These are phyloP conservation scores for Daphne laureola DNA, from an alignment of 441 rosid genomes.

Conservation along the genomic window DNA sequence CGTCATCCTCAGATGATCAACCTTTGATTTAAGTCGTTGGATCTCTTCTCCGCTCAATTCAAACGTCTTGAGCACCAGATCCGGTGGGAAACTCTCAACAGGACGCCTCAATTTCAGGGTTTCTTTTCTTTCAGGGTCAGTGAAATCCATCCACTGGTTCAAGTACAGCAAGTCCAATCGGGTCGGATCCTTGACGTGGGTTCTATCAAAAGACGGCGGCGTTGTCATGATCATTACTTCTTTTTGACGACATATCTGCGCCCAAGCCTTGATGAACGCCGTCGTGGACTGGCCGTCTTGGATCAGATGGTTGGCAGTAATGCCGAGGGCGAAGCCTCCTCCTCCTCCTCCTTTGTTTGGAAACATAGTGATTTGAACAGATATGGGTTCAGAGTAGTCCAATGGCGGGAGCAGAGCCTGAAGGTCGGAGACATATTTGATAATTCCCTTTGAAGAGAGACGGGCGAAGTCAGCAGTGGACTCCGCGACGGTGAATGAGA, in stretches of 20 bases:
- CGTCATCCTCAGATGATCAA: too few relatives aligned
- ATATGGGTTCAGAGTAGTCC: slow-evolving; percentile 17
- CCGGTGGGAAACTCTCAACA: too few relatives aligned
- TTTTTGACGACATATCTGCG: slow-evolving; percentile 18
- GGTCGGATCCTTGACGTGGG: too few relatives aligned
- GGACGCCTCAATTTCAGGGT: too few relatives aligned
- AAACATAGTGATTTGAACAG: slow-evolving; percentile 38
- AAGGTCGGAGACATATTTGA: slow-evolving; percentile 4
- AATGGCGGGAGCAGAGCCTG: slow-evolving; percentile 18
- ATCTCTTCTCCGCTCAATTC: too few relatives aligned
- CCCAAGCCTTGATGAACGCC: slow-evolving; percentile 56
- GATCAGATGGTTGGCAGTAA: slow-evolving; percentile 26
- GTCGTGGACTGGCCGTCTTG: slow-evolving; percentile 36
- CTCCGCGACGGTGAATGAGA: slow-evolving; percentile 22
- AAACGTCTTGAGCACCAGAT: too few relatives aligned
- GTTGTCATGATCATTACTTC: neutral
- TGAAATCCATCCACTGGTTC: too few relatives aligned
- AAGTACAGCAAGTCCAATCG: too few relatives aligned
- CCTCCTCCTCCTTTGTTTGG: too few relatives aligned
- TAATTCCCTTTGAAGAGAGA: slow-evolving; percentile 6
- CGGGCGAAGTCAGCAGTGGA: slow-evolving; percentile 18
- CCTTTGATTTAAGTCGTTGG: too few relatives aligned
- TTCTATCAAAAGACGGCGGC: too few relatives aligned
- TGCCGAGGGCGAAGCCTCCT: slow-evolving; percentile 40
- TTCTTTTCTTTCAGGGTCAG: too few relatives aligned